Base-by-base conservation (phyloP, 225 moss, liverwort and hornwort genomes). In the Climacium dendroides region DNA sequence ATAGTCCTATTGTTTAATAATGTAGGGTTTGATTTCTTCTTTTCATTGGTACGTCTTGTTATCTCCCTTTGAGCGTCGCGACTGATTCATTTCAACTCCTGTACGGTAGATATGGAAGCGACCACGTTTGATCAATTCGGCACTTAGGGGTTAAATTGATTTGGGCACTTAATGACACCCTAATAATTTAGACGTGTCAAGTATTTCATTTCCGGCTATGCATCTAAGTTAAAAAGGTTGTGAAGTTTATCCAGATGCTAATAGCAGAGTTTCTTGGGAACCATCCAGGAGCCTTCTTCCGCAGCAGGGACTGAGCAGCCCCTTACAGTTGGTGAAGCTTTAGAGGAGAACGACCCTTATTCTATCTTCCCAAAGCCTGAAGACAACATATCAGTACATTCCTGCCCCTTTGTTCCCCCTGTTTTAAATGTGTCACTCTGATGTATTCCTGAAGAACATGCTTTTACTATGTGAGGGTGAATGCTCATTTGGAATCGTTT, bases 341-440 rank as follows among this genome's bases (percentile, higher is more conserved):
- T 91, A 81, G 99, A 96, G 85, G 94, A 95, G 87, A 92, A 89
- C 64, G 95, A 99, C 75, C 97, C 96, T 78, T 99, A 95, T 90
- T 88, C 95, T 59, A 96, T 95, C 85, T 99, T 99, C 85, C 96
- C 97, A 47, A 95, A 94, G 80, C 99, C 99, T 47, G 90, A 96
- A 89, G 97, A 99, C 82, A 99, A 97, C 74, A 89, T 91, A 78
- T 91, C 91, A 86, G 99, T 97, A 93, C 71, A 59, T 80, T 86
- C 52, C 77, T 54, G 52, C 83, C 48, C 53, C 76, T 86, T 75
- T 45, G 16, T 74, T 78, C 53, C 35, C 74, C 41, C n/a, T 88
- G 8, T 35, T 74, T 64, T 59, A 19, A 18, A 41, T 41, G 23
- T 53, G 59, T 74, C 63, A 20, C 32, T 70, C 37, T 57, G 39